Conservation (phyloP, 1,284 basidiomycete genomes). For the Stereum hirsutum region DNA sequence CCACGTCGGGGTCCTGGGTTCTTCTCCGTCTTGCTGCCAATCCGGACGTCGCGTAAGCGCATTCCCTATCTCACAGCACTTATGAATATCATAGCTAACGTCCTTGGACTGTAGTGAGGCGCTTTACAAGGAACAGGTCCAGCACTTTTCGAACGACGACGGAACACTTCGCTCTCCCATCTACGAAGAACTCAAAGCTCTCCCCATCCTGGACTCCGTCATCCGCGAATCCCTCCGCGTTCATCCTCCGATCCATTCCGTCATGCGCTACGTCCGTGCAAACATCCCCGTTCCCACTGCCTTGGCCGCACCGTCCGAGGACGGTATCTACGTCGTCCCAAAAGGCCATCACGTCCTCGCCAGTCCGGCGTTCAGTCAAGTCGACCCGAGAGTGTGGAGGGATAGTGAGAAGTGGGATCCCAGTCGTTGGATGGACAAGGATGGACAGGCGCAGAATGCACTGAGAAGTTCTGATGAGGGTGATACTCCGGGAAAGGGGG, state of each 20-base stretch:
- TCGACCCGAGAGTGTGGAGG: constrained; percentile 83
- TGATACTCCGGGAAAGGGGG: constrained; percentile 92
- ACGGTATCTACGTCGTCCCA: constrained; percentile 76
- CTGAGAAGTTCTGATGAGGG: constrained; percentile 58
- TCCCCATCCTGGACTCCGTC: constrained; percentile 82
- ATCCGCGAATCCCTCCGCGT: constrained; percentile 91
- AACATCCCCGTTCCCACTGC: constrained; percentile 80
- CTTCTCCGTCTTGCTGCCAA: constrained; percentile 84
- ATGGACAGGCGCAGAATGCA: constrained; percentile 70
- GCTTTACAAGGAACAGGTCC: constrained; percentile 85
- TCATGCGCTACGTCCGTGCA: constrained; percentile 83
- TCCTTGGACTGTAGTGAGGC: constrained; percentile 43
- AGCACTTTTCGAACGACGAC: constrained; percentile 74
- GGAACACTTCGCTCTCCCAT: constrained; percentile 76
- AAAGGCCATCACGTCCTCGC: constrained; percentile 90
- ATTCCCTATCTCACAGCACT: not conserved
- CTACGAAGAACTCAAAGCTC: constrained; percentile 79
- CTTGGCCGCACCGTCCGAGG: constrained; percentile 71
- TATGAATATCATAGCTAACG: not conserved
- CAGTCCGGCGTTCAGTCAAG: constrained; percentile 81
- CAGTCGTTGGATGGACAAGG: constrained; percentile 75
- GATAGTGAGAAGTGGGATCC: constrained; percentile 73
- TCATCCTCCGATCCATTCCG: constrained; percentile 90
- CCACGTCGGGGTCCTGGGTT: constrained; percentile 91
- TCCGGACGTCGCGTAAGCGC: constrained; percentile 65